Base-by-base conservation (phyloP, 768 basidiomycete species). In the Podaxis sp. region DNA sequence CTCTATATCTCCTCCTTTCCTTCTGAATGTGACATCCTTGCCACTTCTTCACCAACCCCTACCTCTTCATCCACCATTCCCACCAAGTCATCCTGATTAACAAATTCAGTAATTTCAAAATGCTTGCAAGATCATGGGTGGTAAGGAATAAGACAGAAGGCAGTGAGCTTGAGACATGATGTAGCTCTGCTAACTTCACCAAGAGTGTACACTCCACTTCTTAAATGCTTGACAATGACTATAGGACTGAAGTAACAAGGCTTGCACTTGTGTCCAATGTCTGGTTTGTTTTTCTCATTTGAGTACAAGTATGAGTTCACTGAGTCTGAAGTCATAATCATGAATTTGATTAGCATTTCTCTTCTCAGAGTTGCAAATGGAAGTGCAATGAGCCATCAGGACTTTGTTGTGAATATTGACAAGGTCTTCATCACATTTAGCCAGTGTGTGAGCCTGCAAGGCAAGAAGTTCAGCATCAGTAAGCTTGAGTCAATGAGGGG, bases 171-270 rank as follows among this genome's bases (percentile, higher is more conserved):
- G 5, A 70, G 63, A 30, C 68, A 63, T 1, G 63, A 66, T 0
- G 73, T 63, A 0, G 71, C 51, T 2, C 73, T 72, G 57, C 73
- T 65, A 13, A 75, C 66, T 54, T 74, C 70, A 0, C 61, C 41
- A 5, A 74, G 41, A 11, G 69, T 69, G 50, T 73, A 76, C 0
- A 72, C 67, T 8, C 72, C 71, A 0, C 71, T 72, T 15, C 15
- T 60, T 20, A 70, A 73, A 2, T 68, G 66, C 0, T 66, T 65
- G 5, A 77, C 62, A 5, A 80, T 73, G 4, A 74, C 66, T 7
- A 73, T 67, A 0, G 78, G 79, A 1, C 77, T 76, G 1, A 74
- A 63, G 57, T 80, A 80, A 0, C 68, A 60, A 12, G 74, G 62
- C 1, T 63, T 65, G 22, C 69, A 72, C 62, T 79, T 79, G 2